Base-by-base conservation (phyloP, 2,329 filamentous ascomycete genomes). In the Tolypocladium sp. region DNA sequence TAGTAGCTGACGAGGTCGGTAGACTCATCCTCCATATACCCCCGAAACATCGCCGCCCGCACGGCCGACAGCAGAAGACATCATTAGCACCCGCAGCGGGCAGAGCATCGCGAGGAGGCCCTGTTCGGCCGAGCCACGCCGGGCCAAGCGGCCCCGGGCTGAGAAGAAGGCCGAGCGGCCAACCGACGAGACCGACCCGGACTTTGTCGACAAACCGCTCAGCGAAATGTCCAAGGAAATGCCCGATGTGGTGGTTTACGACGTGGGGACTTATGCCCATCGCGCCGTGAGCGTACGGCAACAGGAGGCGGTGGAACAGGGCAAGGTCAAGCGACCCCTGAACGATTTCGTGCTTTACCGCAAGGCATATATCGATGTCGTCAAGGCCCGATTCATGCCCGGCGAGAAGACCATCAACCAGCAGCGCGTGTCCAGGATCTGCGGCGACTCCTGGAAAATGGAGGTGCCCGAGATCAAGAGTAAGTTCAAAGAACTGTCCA, bases 281-380 rank as follows among this genome's bases (percentile, higher is more conserved):
- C 83, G 93, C 56, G 78, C 89, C 12, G 74, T 78, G 2, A 86
- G 90, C 59, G 80, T 81, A 8, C 84, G 93, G 59, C 79, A 78
- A 55, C 75, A 78, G 58, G 92, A 85, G 51, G 82, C 84, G 66
- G 82, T 85, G 59, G 91, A 87, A 67, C 77, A 85, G 41, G 90
- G 90, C 33, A 92, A 92, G 70, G 83, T 97, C 65, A 91, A 93
- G 67, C 83, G 94, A 37, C 92, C 94, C 3, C 96, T 97, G 88
- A 99, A 99, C 73, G 93, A 91, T 1, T 99, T 97, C 77, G 96
- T 99, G 89, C 79, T 99, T 56, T 99, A 99, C 73, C 88, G 94
- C 49, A 96, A 94, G 64, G 91, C 91, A 8, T 97, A 91, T 70
- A 58, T 51, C 40, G 20, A 20, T 8, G 52, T 57, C 8, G 55